Percentiles rank a stretch among this genome's conserved stretches.
Conservation (phyloP, 805 yeast species). For the Ogataea populi-albae region DNA sequence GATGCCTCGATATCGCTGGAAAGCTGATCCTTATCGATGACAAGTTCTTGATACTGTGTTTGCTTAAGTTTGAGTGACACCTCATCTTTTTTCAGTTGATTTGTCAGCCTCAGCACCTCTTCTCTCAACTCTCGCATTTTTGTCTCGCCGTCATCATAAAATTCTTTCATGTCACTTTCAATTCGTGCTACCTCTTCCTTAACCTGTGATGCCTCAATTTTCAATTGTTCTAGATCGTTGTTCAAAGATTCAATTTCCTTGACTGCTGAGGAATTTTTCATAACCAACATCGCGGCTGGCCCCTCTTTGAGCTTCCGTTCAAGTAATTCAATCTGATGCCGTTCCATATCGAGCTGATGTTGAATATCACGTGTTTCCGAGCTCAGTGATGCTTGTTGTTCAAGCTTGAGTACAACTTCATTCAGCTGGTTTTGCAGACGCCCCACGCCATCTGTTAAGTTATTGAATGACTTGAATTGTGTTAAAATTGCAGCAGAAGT, state of each 20-base stretch:
- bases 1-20: conserved; percentile 50
- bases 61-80: conserved; percentile 43
- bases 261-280: conserved; percentile 44
- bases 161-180: conserved; percentile 79
- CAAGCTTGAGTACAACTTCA: conserved; percentile 39
- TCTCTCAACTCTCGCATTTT: conserved; percentile 64
- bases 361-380: conserved; percentile 54
- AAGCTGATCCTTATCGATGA: conserved; percentile 69
- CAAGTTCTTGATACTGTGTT: conserved; percentile 57
- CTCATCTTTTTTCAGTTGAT: conserved; percentile 37
- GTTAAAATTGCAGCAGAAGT: conserved; percentile 55
- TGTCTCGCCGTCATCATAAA: conserved; percentile 71
- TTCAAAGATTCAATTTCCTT: conserved; percentile 45
- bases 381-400: conserved; percentile 41
- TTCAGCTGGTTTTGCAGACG: conserved; percentile 40
- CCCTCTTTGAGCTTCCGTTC: conserved; percentile 54
- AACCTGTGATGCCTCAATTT: conserved; percentile 31
- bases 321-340: conserved; percentile 57
- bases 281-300: conserved; percentile 53
- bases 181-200: conserved; percentile 48
- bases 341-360: conserved; percentile 52
- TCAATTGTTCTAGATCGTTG: conserved; percentile 36
- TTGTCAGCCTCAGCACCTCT: conserved; percentile 45
- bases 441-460: conserved; percentile 42
- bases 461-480: conserved; percentile 58